Evolutionary conservation across 2,329 filamentous ascomycete species (phyloP).

Genomic region (Gaeumannomyces sp.): DNA sequence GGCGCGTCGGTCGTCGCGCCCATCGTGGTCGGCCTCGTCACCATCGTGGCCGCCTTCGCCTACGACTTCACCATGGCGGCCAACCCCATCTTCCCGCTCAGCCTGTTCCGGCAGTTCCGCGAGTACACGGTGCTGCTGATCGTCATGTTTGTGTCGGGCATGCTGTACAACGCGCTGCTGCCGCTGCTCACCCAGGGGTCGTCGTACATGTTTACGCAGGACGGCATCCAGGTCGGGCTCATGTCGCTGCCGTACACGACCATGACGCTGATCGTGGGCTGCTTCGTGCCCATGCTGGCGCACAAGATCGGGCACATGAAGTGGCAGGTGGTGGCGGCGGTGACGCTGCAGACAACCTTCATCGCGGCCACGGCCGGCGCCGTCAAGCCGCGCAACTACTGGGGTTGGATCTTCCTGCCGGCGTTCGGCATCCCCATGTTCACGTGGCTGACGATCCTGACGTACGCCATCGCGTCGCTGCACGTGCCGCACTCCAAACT

Average conservation of each 20-base stretch:
- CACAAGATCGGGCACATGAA: constrained; percentile 26
- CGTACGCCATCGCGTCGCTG: constrained; percentile 24
- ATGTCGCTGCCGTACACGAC: constrained; percentile 3
- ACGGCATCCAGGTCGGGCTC: constrained; percentile 22
- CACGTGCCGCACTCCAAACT: constrained; percentile 25
- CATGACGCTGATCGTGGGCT: constrained; percentile 23
- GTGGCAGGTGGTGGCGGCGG: constrained; percentile 24
- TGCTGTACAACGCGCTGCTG: constrained; percentile 22
- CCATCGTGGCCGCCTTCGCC: constrained; percentile 16
- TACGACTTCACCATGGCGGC: constrained; percentile 20
- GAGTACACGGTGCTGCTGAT: constrained; percentile 25
- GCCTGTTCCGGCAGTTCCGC: constrained; percentile 23
- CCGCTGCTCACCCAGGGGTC: constrained; percentile 24
- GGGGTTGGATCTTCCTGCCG: constrained; percentile 4
- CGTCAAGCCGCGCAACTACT: constrained; percentile 1
- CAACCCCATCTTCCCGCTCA: constrained; percentile 20
- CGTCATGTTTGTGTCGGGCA: constrained; percentile 25
- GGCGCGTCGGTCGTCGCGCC: constrained; percentile 16
- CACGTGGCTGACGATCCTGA: constrained; percentile 25
- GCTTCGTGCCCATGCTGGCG: constrained; percentile 24
- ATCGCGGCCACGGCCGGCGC: constrained; percentile 14
- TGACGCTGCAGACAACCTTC: constrained; percentile 24
- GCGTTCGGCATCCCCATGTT: constrained; percentile 23
- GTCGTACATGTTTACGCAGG: constrained; percentile 25
- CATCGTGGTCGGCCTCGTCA: constrained; percentile 16